phyloP scores from a whole-genome alignment of 1,284 basidiomycete genomes.

The Melanopsichium pennsylvanicum region DNA sequence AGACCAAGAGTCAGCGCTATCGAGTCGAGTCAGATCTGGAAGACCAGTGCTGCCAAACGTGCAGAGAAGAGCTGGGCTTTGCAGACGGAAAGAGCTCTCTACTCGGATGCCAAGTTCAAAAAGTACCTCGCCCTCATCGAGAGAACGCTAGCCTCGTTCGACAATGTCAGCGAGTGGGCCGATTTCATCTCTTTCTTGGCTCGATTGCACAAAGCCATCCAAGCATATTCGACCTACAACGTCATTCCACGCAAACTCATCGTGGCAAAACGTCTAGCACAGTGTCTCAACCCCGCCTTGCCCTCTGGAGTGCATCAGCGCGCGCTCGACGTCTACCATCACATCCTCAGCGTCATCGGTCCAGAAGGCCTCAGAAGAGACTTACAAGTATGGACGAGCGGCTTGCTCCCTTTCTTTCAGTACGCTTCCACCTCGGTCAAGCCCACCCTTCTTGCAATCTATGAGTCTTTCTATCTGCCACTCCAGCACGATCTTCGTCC shows the following conservation, averaged over 20 bases:
- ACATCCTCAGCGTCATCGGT: constrained; percentile 88
- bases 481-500: constrained; percentile 83
- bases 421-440: constrained; percentile 85
- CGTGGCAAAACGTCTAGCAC: constrained; percentile 91
- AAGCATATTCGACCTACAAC: constrained; percentile 88
- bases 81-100: constrained; percentile 60
- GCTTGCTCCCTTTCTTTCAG: constrained; percentile 97
- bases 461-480: constrained; percentile 75
- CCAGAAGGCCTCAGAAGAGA: constrained; percentile 86
- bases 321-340: constrained; percentile 91
- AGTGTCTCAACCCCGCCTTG: constrained; percentile 94
- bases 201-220: constrained; percentile 91
- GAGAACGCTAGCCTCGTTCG: constrained; percentile 88
- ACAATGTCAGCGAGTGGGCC: constrained; percentile 98
- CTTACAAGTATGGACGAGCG: constrained; percentile 91
- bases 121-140: constrained; percentile 92
- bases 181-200: constrained; percentile 98
- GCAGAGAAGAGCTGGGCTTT: constrained; percentile 61
- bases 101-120: constrained; percentile 87
- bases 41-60: constrained; percentile 56
- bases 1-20: constrained; percentile 34
- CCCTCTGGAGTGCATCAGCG: constrained; percentile 96
- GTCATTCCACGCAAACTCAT: constrained; percentile 94
- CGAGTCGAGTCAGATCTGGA: constrained; percentile 54
- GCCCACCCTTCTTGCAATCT: constrained; percentile 52